phyloP scores from a whole-genome alignment of 352 stramenopile species.

The Blastocystis sp. region DNA sequence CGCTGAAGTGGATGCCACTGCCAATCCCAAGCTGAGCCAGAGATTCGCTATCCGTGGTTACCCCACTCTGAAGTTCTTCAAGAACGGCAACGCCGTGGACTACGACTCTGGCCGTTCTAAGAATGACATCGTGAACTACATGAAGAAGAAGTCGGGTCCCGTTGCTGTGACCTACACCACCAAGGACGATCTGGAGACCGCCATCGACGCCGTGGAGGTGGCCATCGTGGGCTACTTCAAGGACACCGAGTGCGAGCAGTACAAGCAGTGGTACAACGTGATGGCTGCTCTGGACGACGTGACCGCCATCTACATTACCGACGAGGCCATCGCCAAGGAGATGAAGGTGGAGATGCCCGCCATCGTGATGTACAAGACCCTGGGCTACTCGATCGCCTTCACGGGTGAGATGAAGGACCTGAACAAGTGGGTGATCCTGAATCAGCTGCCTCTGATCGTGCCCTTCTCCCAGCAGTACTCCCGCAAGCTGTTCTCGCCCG shows the following conservation, averaged over 20 bases:
- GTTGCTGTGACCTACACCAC: constrained; percentile 79
- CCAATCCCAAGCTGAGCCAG: constrained; percentile 78
- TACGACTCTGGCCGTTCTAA: constrained; percentile 82
- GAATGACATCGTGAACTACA: constrained; percentile 77
- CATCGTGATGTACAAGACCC: constrained; percentile 60
- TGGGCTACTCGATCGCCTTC: constrained; percentile 13
- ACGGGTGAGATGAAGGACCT: constrained; percentile 45
- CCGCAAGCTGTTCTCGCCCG: constrained; percentile 81
- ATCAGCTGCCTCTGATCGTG: constrained; percentile 83
- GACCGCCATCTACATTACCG: constrained; percentile 65
- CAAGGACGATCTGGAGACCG: constrained; percentile 77
- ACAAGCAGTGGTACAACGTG: constrained; percentile 59
- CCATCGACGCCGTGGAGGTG: constrained; percentile 75
- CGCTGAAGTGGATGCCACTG: constrained; percentile 79
- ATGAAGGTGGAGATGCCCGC: constrained; percentile 52
- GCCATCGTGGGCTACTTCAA: constrained; percentile 56
- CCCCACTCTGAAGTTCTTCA: constrained; percentile 88
- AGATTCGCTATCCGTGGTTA: constrained; percentile 82
- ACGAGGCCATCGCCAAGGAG: constrained; percentile 22
- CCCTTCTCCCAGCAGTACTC: constrained; percentile 84
- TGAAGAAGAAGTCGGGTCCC: constrained; percentile 84
- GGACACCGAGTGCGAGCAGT: constrained; percentile 64
- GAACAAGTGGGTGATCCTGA: constrained; percentile 70
- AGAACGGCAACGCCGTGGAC: constrained; percentile 78
- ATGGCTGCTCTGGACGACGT: constrained; percentile 54